phyloP scores from a whole-genome alignment of 129 eudicot species.

The Chrysanthemum makinoi region DNA sequence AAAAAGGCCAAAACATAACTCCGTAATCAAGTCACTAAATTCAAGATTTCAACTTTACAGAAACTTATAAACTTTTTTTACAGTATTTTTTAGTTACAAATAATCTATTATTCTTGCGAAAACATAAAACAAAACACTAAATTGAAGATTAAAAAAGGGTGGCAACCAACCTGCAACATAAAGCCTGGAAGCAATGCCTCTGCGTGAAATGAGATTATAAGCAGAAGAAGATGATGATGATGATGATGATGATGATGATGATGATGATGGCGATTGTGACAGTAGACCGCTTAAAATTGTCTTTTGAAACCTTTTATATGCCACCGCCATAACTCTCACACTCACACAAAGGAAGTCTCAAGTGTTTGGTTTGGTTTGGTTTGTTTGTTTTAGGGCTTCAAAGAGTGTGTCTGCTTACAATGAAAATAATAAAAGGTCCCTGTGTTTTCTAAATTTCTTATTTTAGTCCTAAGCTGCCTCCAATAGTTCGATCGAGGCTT shows the following conservation, averaged over 20 bases:
- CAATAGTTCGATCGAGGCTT: too few species aligned
- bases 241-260: too few species aligned
- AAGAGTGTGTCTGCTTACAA: too few species aligned
- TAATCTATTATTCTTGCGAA: not conserved
- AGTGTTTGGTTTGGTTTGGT: too few species aligned
- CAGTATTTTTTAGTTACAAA: not conserved
- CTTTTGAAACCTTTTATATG: slow-evolving; percentile 36
- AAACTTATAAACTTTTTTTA: not conserved
- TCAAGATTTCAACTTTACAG: not conserved
- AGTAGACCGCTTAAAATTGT: slow-evolving; percentile 18
- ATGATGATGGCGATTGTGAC: slow-evolving; percentile 9
- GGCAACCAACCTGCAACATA: slow-evolving; percentile 64
- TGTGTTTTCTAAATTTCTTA: too few species aligned
- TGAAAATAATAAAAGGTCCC: too few species aligned
- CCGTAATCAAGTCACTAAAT: not conserved
- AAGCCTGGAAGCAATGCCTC: slow-evolving; percentile 90
- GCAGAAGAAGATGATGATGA: slow-evolving; percentile 35
- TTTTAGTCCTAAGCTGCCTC: too few species aligned
- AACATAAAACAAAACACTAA: too few species aligned
- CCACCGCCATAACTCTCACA: slow-evolving; percentile 55
- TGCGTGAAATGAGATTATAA: slow-evolving; percentile 39
- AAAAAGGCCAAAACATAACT: not conserved
- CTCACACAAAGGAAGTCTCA: too few species aligned
- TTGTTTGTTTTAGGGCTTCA: too few species aligned
- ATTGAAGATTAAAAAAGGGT: not conserved